Conservation (phyloP, 2,329 filamentous ascomycete species). For the Aspergillus melleus region DNA sequence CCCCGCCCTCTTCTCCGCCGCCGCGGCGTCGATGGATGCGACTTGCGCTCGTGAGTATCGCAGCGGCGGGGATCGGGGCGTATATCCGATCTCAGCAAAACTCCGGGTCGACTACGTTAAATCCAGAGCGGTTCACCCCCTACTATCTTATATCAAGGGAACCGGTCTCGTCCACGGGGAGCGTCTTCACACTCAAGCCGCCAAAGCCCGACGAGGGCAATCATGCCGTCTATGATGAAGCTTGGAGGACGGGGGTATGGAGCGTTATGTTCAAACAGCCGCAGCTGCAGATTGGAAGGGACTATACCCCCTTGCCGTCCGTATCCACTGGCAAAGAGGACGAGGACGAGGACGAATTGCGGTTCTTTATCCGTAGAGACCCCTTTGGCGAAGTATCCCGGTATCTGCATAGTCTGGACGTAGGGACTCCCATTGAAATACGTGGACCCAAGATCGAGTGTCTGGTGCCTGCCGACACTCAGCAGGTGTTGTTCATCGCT, state of each 20-base stretch:
- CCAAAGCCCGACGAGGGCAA: conserved; percentile 31
- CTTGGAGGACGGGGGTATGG: conserved; percentile 70
- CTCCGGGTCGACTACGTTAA: conserved; percentile 26
- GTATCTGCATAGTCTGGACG: conserved; percentile 68
- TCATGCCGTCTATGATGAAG: conserved; percentile 42
- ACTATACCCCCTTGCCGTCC: conserved; percentile 79
- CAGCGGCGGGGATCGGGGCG: conserved; percentile 38
- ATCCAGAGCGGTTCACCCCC: conserved; percentile 40
- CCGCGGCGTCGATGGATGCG: conserved; percentile 35
- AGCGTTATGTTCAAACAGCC: conserved; percentile 94
- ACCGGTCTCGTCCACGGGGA: conserved; percentile 48
- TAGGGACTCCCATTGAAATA: conserved; percentile 68
- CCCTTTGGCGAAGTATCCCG: conserved; percentile 80
- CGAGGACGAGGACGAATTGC: conserved; percentile 49
- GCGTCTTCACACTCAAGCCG: conserved; percentile 47
- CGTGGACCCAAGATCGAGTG: conserved; percentile 77
- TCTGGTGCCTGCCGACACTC: conserved; percentile 54
- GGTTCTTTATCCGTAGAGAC: conserved; percentile 78
- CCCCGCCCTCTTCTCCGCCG: conserved; percentile 19
- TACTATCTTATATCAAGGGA: conserved; percentile 45
- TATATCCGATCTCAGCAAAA: conserved; percentile 34
- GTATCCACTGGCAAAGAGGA: conserved; percentile 28
- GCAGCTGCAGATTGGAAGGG: conserved; percentile 83
- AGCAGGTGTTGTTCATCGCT: conserved; percentile 75
- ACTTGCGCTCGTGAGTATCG: conserved; percentile 33